Evolutionary conservation across 148 eudicot species (phyloP).

Genomic region (Rhododendron ovatum): DNA sequence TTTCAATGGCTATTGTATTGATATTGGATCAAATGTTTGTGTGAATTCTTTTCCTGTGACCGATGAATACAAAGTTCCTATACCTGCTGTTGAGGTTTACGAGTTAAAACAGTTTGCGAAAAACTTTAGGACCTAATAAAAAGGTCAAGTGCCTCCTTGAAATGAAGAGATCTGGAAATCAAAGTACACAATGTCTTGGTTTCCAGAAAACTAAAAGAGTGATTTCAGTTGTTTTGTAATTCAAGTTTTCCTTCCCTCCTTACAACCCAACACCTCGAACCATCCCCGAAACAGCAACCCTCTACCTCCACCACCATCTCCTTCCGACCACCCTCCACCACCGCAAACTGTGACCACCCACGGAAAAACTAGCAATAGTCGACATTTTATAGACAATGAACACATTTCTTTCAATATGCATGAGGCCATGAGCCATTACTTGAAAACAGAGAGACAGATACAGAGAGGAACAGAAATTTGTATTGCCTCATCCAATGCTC

Average conservation of each 20-base stretch:
- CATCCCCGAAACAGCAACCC: not conserved
- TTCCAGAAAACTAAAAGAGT: not conserved
- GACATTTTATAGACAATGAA: not conserved
- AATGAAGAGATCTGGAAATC: not conserved
- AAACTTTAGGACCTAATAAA: not conserved
- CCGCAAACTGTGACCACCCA: not conserved
- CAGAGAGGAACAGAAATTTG: constrained; percentile 13
- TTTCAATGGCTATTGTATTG: constrained; percentile 72
- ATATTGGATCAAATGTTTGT: constrained; percentile 60
- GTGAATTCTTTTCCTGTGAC: too few species aligned
- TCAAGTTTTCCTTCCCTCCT: not conserved
- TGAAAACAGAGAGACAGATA: constrained; percentile 6
- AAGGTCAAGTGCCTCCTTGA: not conserved
- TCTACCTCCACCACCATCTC: not conserved
- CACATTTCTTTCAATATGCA: not conserved
- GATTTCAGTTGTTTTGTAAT: not conserved
- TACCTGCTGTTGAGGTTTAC: not conserved
- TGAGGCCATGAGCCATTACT: not conserved
- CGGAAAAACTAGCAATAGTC: not conserved
- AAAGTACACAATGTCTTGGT: not conserved
- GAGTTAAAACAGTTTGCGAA: not conserved
- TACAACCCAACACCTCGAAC: not conserved
- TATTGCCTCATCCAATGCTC: constrained; percentile 24
- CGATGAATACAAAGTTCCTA: not conserved
- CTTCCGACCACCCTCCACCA: not conserved